Evolutionary conservation across 768 basidiomycete genomes (phyloP).

Genomic region (Russula sp.): DNA sequence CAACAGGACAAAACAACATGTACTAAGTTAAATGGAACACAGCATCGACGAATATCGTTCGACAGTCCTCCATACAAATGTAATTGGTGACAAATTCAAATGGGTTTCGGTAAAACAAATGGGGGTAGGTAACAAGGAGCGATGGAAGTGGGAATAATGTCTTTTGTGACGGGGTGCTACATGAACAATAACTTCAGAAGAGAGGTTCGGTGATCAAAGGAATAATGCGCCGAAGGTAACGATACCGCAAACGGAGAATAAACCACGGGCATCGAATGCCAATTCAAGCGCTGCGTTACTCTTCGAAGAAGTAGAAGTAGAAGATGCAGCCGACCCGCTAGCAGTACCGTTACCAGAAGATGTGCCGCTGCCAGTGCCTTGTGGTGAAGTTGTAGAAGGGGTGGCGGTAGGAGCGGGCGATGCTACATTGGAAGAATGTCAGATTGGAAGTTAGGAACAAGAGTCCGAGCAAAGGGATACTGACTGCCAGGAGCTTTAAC

Average conservation of each 20-base stretch:
- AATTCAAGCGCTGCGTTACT: constrained; percentile 6
- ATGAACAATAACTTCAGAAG: background rate
- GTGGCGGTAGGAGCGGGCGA: constrained; percentile 18
- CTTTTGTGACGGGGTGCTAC: background rate
- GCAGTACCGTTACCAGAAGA: constrained; percentile 9
- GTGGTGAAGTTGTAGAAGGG: constrained; percentile 1
- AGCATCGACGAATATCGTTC: constrained; percentile 10
- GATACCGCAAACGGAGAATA: constrained; percentile 17
- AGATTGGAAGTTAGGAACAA: background rate
- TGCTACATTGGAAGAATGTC: constrained; percentile 13
- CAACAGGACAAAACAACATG: background rate
- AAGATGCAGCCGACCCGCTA: constrained; percentile 8
- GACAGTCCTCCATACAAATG: constrained; percentile 19
- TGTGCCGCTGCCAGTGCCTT: background rate
- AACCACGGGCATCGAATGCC: background rate
- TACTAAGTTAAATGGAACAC: constrained; percentile 12
- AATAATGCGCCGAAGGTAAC: constrained; percentile 16
- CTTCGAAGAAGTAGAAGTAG: background rate
- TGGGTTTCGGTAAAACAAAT: background rate
- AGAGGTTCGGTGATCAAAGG: constrained; percentile 7
- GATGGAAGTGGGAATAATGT: constrained; percentile 1
- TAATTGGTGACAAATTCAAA: constrained; percentile 15
- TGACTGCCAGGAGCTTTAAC: constrained; percentile 42
- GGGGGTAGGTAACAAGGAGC: background rate
- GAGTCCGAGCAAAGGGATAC: constrained; percentile 24